These are phyloP conservation scores for Cornus kousa DNA, from an alignment of 148 eudicot species.

Conservation along the genomic window DNA sequence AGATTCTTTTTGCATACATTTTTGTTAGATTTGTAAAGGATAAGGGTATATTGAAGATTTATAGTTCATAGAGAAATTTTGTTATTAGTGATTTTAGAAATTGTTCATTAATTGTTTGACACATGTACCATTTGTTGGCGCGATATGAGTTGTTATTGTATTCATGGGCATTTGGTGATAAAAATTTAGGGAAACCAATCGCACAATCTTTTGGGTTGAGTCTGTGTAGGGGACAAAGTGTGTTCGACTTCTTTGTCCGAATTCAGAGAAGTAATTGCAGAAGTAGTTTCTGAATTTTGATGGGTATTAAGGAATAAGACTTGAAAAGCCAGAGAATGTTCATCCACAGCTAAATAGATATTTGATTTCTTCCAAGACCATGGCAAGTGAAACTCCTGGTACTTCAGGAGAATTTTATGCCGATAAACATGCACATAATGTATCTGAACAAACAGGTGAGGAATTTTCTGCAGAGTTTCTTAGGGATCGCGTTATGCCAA, in stretches of 20 bases:
- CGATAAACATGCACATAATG: slow-evolving; percentile 38
- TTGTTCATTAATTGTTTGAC: background rate
- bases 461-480: slow-evolving; percentile 81
- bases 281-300: background rate
- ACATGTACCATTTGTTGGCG: background rate
- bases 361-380: slow-evolving; percentile 23
- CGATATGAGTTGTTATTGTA: background rate
- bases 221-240: background rate
- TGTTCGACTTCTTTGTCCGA: background rate
- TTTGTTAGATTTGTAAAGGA: background rate
- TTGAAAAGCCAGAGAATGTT: background rate
- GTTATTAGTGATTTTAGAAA: background rate
- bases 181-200: background rate
- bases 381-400: slow-evolving; percentile 47
- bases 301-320: background rate
- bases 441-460: slow-evolving; percentile 86
- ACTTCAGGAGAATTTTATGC: slow-evolving; percentile 32
- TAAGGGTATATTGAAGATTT: background rate
- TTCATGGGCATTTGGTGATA: background rate
- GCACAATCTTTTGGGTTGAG: background rate
- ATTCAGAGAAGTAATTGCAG: background rate
- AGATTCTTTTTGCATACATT: background rate
- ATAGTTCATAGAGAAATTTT: background rate
- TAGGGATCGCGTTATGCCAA: slow-evolving; percentile 57
- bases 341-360: background rate